Evolutionary conservation across 371 early-diverging fungal species (phyloP), one percentile per base, ranked within the genome.

Genomic region (Furculomyces boomerangus): DNA sequence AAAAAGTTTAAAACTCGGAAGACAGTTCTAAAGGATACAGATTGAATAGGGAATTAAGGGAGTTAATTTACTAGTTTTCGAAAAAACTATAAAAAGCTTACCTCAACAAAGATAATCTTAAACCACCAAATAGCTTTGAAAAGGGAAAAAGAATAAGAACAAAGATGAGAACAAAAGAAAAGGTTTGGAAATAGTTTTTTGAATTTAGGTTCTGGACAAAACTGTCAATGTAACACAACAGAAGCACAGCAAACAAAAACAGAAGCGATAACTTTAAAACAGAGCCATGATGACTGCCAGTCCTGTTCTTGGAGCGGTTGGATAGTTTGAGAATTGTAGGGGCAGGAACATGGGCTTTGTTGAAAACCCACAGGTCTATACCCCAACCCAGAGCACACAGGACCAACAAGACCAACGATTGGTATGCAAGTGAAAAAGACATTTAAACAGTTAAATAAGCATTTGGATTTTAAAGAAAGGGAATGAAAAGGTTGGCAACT

Each of bases 331-430:
- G 58, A 18, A 60, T 53, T 18, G 55, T 55, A 35, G 56, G 53
- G 20, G 48, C 60, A 27, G 56, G 52, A 25, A 68, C 50, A 2
- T 59, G 58, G 1, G 57, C 52, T 20, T 50, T 50, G 18, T 61
- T 50, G 37, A 68, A 64, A 10, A 60, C 30, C 39, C 43, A 60
- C 30, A 68, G 54, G 41, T 66, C 61, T n/a, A 55, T 48, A 30
- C 50, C 57, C 68, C 68, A 68, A 28, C 64, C 68, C 30, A 63
- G 46, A 1, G 56, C 61, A 2, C 62, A 63, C 27, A 67, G 55
- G 24, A 59, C 50, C 0, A 44, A 43, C 52, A 68, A 54, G 29
- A 58, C 54, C 1, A 68, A 59, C 27, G 64, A 57, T 45, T 67
- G 67, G 45, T 58, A 67, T 7, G 60, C 63, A 0, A 55, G 40